Evolutionary conservation across 331 rosid species (phyloP).

Genomic region (Quercus tomentella): DNA sequence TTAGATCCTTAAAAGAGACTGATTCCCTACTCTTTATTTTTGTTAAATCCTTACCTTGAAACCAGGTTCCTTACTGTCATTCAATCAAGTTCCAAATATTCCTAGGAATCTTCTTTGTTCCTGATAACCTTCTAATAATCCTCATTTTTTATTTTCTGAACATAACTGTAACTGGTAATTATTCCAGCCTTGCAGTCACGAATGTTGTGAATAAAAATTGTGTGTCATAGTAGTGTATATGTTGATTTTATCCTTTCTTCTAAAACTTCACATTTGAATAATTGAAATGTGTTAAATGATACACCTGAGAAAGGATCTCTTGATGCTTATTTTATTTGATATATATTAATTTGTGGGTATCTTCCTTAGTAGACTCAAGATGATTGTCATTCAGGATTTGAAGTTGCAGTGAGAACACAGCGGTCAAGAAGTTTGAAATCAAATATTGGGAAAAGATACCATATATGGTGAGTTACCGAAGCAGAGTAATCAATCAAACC

Average conservation of each 20-base stretch:
- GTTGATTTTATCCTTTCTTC: neutral
- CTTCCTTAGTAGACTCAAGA: neutral
- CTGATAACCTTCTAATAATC: neutral
- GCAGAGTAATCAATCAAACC: neutral
- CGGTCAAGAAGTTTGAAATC: neutral
- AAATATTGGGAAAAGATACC: neutral
- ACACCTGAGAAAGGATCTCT: neutral
- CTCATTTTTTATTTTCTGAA: neutral
- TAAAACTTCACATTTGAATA: neutral
- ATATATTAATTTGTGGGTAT: neutral
- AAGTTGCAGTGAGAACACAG: neutral
- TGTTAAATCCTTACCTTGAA: neutral
- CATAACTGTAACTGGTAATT: neutral
- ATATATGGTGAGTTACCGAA: neutral
- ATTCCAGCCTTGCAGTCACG: neutral
- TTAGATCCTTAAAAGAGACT: neutral
- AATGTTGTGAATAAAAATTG: neutral
- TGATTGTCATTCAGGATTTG: slow-evolving; percentile 2
- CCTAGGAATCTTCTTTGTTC: neutral
- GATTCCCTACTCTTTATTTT: neutral
- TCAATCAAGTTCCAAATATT: neutral
- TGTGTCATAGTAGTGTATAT: neutral
- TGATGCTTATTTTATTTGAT: neutral
- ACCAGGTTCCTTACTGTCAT: neutral
- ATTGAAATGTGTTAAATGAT: neutral